These are phyloP conservation scores for Geosmithia flava DNA, from an alignment of 2,329 filamentous ascomycete species.

Conservation along the genomic window DNA sequence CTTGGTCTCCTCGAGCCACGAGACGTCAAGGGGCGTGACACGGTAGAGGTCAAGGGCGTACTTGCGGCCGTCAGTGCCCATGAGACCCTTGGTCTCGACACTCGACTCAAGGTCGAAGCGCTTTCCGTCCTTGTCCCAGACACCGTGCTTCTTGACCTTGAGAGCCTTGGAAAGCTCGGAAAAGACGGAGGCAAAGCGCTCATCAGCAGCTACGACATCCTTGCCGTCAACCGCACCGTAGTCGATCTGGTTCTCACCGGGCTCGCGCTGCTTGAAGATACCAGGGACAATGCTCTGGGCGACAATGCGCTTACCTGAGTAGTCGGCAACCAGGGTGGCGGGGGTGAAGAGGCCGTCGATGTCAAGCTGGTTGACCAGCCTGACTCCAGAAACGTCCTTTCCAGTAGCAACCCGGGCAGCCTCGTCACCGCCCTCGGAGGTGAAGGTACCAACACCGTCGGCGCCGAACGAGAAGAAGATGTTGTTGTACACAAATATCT, in stretches of 20 bases:
- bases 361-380: conserved; percentile 92
- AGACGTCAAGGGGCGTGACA: conserved; percentile 80
- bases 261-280: conserved; percentile 97
- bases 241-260: conserved; percentile 96
- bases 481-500: conserved; percentile 99
- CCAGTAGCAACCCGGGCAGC: conserved; percentile 90
- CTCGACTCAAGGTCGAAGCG: conserved; percentile 87
- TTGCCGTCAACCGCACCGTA: conserved; percentile 97
- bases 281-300: conserved; percentile 97
- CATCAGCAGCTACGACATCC: conserved; percentile 83
- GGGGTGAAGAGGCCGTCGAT: conserved; percentile 91
- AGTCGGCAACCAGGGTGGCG: conserved; percentile 92
- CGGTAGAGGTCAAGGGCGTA: conserved; percentile 97
- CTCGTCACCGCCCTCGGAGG: conserved; percentile 91
- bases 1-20: conserved; percentile 63
- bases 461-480: conserved; percentile 98
- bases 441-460: conserved; percentile 94
- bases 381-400: conserved; percentile 91
- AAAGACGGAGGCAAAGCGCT: conserved; percentile 74
- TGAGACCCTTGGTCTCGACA: conserved; percentile 94
- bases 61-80: conserved; percentile 91
- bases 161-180: conserved; percentile 83
- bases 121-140: conserved; percentile 95
- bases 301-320: conserved; percentile 91
- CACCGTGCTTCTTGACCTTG: conserved; percentile 85